Evolutionary conservation across 1,284 basidiomycete species (phyloP).

Genomic region (Fomitopsis betulina): DNA sequence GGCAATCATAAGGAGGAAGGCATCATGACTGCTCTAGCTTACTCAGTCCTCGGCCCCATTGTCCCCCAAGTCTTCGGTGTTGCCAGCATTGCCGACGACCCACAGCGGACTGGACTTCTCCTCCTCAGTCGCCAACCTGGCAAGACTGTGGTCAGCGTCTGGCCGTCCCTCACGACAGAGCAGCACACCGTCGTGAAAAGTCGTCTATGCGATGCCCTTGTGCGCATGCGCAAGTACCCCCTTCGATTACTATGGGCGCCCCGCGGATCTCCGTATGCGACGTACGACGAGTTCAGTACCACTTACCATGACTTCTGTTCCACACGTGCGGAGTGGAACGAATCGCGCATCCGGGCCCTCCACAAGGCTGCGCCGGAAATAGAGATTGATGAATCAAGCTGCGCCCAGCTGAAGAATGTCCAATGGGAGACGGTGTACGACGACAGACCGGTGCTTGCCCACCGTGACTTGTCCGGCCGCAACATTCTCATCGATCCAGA

Average conservation of each 20-base stretch:
- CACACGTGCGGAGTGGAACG: conserved; percentile 5
- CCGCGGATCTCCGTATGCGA: conserved; percentile 2
- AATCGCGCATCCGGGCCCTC: conserved; percentile 3
- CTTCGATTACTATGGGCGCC: background rate
- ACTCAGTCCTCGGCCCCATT: background rate
- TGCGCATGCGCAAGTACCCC: background rate
- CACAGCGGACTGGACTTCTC: background rate
- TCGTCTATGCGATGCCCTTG: background rate
- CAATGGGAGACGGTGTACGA: background rate
- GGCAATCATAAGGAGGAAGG: background rate
- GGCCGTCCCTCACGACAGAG: background rate
- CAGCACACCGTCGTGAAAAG: background rate
- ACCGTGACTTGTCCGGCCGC: conserved; percentile 20
- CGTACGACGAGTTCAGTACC: background rate
- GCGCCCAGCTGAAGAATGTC: background rate
- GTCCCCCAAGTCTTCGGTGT: background rate
- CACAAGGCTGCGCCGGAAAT: background rate
- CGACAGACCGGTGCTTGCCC: conserved; percentile 21
- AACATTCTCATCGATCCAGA: conserved; percentile 20
- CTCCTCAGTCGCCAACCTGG: background rate
- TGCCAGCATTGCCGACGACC: background rate
- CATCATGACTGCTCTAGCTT: background rate
- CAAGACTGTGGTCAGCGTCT: background rate
- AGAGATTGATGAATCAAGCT: background rate
- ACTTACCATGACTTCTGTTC: conserved; percentile 1